These are phyloP conservation scores for Casuarina glauca DNA, from an alignment of 306 rosid species.

Conservation along the genomic window DNA sequence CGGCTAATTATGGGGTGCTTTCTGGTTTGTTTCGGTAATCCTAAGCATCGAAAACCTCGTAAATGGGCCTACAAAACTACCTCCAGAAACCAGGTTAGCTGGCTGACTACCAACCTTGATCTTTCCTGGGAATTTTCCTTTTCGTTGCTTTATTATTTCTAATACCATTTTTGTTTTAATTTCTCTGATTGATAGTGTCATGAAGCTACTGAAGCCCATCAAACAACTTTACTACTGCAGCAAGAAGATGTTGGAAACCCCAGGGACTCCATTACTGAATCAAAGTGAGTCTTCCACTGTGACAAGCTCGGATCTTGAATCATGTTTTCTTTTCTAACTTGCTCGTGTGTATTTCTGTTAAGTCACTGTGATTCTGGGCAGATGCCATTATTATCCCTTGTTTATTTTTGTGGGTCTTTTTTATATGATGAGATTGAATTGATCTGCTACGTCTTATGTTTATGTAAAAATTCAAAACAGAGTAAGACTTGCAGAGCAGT, in stretches of 20 bases:
- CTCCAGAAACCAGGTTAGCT: constrained; percentile 28
- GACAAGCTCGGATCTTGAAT: neutral
- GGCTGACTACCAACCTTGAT: neutral
- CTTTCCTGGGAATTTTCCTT: neutral
- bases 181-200: constrained; percentile 26
- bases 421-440: neutral
- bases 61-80: constrained; percentile 5
- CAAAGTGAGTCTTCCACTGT: constrained; percentile 44
- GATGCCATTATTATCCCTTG: neutral
- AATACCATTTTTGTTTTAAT: neutral
- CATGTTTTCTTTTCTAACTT: neutral
- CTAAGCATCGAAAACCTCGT: constrained; percentile 38
- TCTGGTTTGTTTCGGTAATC: constrained; percentile 43
- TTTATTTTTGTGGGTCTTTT: neutral
- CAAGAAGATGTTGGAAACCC: constrained; percentile 26
- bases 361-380: neutral
- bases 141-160: neutral
- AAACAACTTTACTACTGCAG: constrained; percentile 22
- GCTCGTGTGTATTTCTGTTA: neutral
- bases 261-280: constrained; percentile 27
- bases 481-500: constrained; percentile 34
- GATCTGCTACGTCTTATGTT: neutral
- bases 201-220: constrained; percentile 34
- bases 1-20: constrained; percentile 58
- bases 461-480: constrained; percentile 31